A percentile compares a stretch with the other conserved stretches of the same genome.
Evolutionary conservation across 1,284 basidiomycete species (phyloP).

Genomic region (Chalciporus piperatoides): DNA sequence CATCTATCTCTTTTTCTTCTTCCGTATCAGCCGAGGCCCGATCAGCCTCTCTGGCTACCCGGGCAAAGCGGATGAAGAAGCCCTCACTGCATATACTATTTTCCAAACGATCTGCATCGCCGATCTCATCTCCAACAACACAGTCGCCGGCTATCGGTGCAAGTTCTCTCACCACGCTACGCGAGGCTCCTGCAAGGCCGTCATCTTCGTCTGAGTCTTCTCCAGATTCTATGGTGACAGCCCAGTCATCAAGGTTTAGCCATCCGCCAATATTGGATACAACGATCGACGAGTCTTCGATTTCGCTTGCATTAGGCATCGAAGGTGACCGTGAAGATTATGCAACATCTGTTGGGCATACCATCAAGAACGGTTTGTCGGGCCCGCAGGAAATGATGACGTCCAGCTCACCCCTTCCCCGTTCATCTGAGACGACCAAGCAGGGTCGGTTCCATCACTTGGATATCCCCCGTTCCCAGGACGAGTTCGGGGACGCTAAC

Average conservation of each 20-base stretch:
- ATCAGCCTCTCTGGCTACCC: slow-evolving; percentile 30
- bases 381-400: slow-evolving; percentile 9
- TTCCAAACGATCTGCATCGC: slow-evolving; percentile 45
- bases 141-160: slow-evolving; percentile 14
- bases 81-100: slow-evolving; percentile 54
- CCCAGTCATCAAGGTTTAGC: slow-evolving; percentile 34
- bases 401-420: slow-evolving; percentile 1
- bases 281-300: slow-evolving; percentile 34
- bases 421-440: slow-evolving; percentile 4
- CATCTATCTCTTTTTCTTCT: slow-evolving; percentile 37
- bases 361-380: slow-evolving; percentile 4
- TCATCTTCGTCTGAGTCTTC: slow-evolving; percentile 31
- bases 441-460: slow-evolving; percentile 23
- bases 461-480: slow-evolving; percentile 26
- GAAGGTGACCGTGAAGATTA: slow-evolving; percentile 22
- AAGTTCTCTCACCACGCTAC: slow-evolving; percentile 2
- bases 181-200: slow-evolving; percentile 15
- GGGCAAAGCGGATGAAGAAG: slow-evolving; percentile 44
- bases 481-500: slow-evolving; percentile 26
- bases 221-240: slow-evolving; percentile 33
- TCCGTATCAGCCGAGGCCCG: slow-evolving; percentile 27
- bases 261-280: slow-evolving; percentile 35
- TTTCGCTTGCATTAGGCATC: slow-evolving; percentile 34
- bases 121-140: slow-evolving; percentile 27
- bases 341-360: slow-evolving; percentile 9